These are phyloP conservation scores for Bimuria novae-zelandiae DNA, from an alignment of 2,329 filamentous ascomycete species.

Conservation along the genomic window DNA sequence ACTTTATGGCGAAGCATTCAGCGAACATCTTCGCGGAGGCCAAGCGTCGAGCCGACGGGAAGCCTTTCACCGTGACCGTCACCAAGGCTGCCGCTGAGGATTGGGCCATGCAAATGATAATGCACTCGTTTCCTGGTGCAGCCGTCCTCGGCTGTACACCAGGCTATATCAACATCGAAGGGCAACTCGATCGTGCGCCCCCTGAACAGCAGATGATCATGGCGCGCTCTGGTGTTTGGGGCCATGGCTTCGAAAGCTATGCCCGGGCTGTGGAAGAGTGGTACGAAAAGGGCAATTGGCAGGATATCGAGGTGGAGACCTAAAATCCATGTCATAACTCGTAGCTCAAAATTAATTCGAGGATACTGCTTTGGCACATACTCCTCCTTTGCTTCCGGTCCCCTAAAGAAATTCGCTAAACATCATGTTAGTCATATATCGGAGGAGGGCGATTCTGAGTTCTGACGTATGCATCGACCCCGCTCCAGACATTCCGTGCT, in stretches of 20 bases:
- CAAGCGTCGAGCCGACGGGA: constrained; percentile 11
- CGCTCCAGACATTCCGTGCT: constrained; percentile 12
- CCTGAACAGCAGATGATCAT: constrained; percentile 22
- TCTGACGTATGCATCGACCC: constrained; percentile 12
- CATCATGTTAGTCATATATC: too few species aligned
- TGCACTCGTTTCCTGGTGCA: constrained; percentile 17
- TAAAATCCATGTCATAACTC: neutral
- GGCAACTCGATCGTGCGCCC: constrained; percentile 12
- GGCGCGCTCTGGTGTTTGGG: constrained; percentile 23
- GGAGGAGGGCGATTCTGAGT: neutral
- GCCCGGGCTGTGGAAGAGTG: constrained; percentile 18
- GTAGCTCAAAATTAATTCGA: too few species aligned
- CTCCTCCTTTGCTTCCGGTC: too few species aligned
- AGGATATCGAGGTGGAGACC: constrained; percentile 8
- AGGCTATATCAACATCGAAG: constrained; percentile 25
- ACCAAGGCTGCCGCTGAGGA: constrained; percentile 16
- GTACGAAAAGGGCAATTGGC: constrained; percentile 9
- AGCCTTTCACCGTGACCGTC: constrained; percentile 14
- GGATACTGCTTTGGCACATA: too few species aligned
- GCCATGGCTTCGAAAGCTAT: constrained; percentile 24
- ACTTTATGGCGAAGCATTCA: constrained; percentile 16
- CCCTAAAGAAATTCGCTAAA: too few species aligned
- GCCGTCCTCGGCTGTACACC: constrained; percentile 23
- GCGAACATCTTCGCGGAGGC: constrained; percentile 21
- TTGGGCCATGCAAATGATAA: constrained; percentile 21